Evolutionary conservation across 768 basidiomycete genomes (phyloP).

Genomic region (Paxillus involutus): DNA sequence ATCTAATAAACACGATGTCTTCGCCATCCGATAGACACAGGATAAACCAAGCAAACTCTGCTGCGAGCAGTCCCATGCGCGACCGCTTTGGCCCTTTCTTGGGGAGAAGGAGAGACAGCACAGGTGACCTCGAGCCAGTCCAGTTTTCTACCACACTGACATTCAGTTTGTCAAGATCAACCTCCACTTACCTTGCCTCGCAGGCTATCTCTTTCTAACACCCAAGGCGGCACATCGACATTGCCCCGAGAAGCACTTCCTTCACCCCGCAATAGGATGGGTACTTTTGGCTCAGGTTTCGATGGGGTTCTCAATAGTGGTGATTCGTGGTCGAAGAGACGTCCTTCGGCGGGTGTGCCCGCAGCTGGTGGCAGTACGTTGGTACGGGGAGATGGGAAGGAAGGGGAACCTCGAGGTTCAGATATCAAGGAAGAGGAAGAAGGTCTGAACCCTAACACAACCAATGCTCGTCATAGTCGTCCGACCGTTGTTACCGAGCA

Average conservation of each 20-base stretch:
- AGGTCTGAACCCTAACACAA: conserved; percentile 3
- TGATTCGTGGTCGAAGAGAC: conserved; percentile 71
- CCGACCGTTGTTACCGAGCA: conserved; percentile 7
- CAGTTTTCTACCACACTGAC: conserved; percentile 5
- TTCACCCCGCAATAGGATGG: conserved; percentile 64
- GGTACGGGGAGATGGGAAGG: conserved; percentile 41
- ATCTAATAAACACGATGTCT: conserved; percentile 62
- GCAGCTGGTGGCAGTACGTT: conserved; percentile 38
- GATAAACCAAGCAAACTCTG: conserved; percentile 47
- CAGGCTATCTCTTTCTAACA: conserved; percentile 67
- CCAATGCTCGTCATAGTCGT: conserved; percentile 7
- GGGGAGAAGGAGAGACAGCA: conserved; percentile 65
- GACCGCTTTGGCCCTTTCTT: conserved; percentile 64
- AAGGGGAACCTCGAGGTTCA: conserved; percentile 38
- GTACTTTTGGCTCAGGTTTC: conserved; percentile 58
- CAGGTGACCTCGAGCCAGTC: conserved; percentile 43
- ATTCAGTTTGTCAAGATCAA: conserved; percentile 48
- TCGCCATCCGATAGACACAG: conserved; percentile 63
- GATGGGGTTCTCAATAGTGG: conserved; percentile 70
- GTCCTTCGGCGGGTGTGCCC: conserved; percentile 54
- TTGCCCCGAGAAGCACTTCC: conserved; percentile 62
- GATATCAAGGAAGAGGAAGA: conserved; percentile 67
- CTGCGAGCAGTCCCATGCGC: conserved; percentile 54
- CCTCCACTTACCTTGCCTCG: conserved; percentile 54
- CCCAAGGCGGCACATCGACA: conserved; percentile 46